phyloP scores from a whole-genome alignment of 768 basidiomycete genomes.

The Podaxis pistillaris region DNA sequence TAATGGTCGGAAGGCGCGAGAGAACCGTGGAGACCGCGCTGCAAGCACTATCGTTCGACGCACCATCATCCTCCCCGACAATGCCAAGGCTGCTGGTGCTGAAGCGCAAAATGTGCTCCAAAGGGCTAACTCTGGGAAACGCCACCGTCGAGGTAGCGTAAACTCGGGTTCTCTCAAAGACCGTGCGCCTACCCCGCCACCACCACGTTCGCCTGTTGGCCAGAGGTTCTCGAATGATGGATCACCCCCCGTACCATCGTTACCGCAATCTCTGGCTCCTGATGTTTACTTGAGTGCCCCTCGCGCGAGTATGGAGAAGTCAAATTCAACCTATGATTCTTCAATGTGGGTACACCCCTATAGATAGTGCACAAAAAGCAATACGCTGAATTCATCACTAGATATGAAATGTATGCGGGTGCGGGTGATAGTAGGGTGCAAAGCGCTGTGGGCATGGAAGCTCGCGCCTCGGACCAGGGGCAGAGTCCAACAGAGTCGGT shows the following conservation, averaged over 20 bases:
- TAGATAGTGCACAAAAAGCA: conserved; percentile 19
- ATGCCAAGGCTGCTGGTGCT: conserved; percentile 49
- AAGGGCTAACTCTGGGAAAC: conserved; percentile 43
- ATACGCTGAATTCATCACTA: conserved; percentile 28
- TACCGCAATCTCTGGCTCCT: conserved; percentile 49
- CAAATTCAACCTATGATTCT: conserved; percentile 73
- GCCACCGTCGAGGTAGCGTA: conserved; percentile 57
- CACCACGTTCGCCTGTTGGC: conserved; percentile 51
- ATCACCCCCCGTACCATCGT: conserved; percentile 68
- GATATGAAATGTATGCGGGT: conserved; percentile 79
- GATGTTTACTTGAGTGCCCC: conserved; percentile 39
- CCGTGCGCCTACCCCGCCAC: conserved; percentile 84
- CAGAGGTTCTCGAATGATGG: conserved; percentile 67
- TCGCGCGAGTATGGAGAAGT: conserved; percentile 53
- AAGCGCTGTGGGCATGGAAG: conserved; percentile 31
- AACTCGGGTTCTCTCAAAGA: conserved; percentile 72
- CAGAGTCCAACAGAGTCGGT: conserved; percentile 41
- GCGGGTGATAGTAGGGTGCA: conserved; percentile 52
- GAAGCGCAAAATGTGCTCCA: conserved; percentile 44
- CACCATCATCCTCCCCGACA: conserved; percentile 78
- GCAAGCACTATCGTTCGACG: conserved; percentile 63
- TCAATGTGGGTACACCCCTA: conserved; percentile 49
- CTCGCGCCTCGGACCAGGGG: conserved; percentile 31
- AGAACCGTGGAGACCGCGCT: conserved; percentile 8
- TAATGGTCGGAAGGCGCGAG: conserved; percentile 24